A percentile compares a stretch with the other conserved stretches of the same genome.
Evolutionary conservation across 2,329 filamentous ascomycete species (phyloP).

Genomic region (Aspergillus amoenus): DNA sequence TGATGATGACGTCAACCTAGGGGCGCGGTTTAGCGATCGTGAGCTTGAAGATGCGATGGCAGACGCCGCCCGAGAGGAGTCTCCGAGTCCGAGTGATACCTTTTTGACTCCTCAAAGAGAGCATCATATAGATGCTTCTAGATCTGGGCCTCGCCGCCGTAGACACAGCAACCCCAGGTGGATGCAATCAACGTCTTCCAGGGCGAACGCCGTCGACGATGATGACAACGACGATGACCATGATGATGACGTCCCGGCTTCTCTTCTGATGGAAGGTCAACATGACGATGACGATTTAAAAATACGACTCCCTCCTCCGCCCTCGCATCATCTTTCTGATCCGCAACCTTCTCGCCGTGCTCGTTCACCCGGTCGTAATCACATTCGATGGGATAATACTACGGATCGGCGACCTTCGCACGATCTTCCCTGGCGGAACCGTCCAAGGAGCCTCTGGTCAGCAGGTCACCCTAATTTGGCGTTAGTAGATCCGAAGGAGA

Average conservation of each 20-base stretch:
- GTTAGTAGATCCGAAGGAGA: constrained; percentile 64
- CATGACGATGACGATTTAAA: constrained; percentile 38
- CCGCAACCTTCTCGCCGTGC: constrained; percentile 32
- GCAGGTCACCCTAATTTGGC: constrained; percentile 35
- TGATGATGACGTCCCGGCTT: constrained; percentile 64
- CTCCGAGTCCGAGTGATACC: constrained; percentile 44
- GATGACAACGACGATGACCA: constrained; percentile 51
- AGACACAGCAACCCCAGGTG: constrained; percentile 32
- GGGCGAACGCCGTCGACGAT: constrained; percentile 51
- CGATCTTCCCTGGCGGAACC: constrained; percentile 17
- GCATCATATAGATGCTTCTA: constrained; percentile 15
- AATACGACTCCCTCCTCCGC: constrained; percentile 40
- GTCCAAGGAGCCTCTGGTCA: constrained; percentile 26
- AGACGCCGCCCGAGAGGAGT: constrained; percentile 50
- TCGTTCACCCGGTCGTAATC: constrained; percentile 43
- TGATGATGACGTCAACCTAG: constrained; percentile 50
- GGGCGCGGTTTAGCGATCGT: constrained; percentile 54
- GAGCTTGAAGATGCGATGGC: constrained; percentile 58
- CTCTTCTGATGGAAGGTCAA: constrained; percentile 58
- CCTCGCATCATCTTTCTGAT: constrained; percentile 25
- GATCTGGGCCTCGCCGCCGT: constrained; percentile 23
- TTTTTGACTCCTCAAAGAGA: constrained; percentile 33
- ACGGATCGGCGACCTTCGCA: constrained; percentile 44
- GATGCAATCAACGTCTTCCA: constrained; percentile 30
- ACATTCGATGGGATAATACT: constrained; percentile 52